A percentile compares a stretch with the other conserved stretches of the same genome.
These are phyloP conservation scores for Crithidia expoeki DNA, from an alignment of 208 protist species.

Conservation along the genomic window DNA sequence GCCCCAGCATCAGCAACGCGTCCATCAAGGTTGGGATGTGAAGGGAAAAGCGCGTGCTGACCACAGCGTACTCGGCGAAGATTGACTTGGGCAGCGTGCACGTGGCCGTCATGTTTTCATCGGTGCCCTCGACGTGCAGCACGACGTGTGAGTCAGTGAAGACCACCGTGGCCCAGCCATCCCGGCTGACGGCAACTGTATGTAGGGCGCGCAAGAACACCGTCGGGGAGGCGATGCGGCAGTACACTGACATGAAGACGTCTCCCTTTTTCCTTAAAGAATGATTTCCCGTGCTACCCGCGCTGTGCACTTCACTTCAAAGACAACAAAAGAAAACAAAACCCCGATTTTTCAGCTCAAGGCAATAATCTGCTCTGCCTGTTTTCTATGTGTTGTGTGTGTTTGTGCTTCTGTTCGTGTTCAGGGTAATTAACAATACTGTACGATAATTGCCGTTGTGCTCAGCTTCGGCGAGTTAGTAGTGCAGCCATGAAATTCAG, in stretches of 20 bases:
- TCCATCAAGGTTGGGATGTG: slow-evolving; percentile 75
- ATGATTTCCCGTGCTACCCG: too few relatives aligned
- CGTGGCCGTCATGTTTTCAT: slow-evolving; percentile 78
- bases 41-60: slow-evolving; percentile 54
- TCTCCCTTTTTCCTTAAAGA: too few relatives aligned
- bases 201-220: slow-evolving; percentile 69
- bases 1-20: slow-evolving; percentile 71
- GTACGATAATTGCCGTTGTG: too few relatives aligned
- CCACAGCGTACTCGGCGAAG: slow-evolving; percentile 79
- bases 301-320: too few relatives aligned
- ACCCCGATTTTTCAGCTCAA: too few relatives aligned
- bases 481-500: too few relatives aligned
- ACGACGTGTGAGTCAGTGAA: slow-evolving; percentile 69
- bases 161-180: slow-evolving; percentile 69
- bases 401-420: too few relatives aligned
- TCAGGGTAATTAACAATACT: too few relatives aligned
- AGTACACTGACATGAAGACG: slow-evolving; percentile 90
- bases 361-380: too few relatives aligned
- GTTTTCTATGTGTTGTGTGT: too few relatives aligned
- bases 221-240: slow-evolving; percentile 48
- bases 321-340: too few relatives aligned
- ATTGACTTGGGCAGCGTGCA: slow-evolving; percentile 66
- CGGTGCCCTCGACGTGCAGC: slow-evolving; percentile 70
- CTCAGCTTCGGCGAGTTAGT: too few relatives aligned
- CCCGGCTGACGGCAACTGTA: slow-evolving; percentile 50